Evolutionary conservation across 176 grass and related monocot genomes (phyloP).

Genomic region (Avena sativa): DNA sequence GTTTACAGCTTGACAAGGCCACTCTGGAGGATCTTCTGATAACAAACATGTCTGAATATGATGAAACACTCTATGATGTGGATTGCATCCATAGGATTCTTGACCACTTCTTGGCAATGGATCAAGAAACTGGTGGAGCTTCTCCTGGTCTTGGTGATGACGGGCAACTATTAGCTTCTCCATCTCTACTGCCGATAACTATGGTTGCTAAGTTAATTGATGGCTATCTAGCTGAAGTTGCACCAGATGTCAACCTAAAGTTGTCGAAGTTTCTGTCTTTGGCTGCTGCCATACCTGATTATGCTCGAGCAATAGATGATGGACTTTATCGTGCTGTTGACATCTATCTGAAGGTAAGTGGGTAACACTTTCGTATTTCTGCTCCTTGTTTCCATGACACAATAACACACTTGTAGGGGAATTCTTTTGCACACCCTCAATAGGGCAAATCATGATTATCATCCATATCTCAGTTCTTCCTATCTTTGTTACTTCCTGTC

Average conservation of each 20-base stretch:
- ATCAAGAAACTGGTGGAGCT: slow-evolving; percentile 67
- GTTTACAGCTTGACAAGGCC: slow-evolving; percentile 85
- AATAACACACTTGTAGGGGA: background rate
- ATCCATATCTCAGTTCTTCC: background rate
- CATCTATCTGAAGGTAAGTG: slow-evolving; percentile 90
- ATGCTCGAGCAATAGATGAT: slow-evolving; percentile 78
- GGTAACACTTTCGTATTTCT: slow-evolving; percentile 46
- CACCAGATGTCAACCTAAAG: slow-evolving; percentile 78
- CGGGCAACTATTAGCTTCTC: slow-evolving; percentile 64
- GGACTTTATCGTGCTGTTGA: slow-evolving; percentile 86
- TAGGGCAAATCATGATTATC: background rate
- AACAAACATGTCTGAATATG: slow-evolving; percentile 68
- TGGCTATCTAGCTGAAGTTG: slow-evolving; percentile 89
- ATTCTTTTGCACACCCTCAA: background rate
- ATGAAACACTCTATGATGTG: slow-evolving; percentile 82
- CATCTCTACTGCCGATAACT: slow-evolving; percentile 57
- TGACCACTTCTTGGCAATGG: slow-evolving; percentile 74
- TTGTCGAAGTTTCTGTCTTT: slow-evolving; percentile 62
- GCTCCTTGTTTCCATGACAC: background rate
- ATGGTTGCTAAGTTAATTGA: slow-evolving; percentile 81
- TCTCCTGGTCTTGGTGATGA: slow-evolving; percentile 66
- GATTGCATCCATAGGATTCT: slow-evolving; percentile 76
- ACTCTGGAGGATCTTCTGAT: slow-evolving; percentile 84
- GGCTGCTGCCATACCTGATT: slow-evolving; percentile 78
- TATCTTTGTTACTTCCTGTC: slow-evolving; percentile 16